phyloP scores from a whole-genome alignment of 2,329 filamentous ascomycete species.

The Aspergillus arachidicola region DNA sequence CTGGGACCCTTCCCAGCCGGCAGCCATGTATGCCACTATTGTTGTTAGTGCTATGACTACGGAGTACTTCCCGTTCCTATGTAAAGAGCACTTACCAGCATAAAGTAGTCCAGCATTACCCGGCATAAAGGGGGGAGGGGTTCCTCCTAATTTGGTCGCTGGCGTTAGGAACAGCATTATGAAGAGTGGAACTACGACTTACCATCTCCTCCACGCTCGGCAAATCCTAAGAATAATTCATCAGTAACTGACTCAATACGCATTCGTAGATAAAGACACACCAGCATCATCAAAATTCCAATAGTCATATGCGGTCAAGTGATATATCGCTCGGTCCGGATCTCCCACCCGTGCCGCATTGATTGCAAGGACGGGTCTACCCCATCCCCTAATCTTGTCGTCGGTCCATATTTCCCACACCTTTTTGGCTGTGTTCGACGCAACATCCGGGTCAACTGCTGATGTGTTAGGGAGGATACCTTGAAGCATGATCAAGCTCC shows the following conservation, averaged over 20 bases:
- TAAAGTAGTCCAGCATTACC: conserved; percentile 19
- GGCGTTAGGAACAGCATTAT: not conserved
- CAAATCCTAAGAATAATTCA: conserved; percentile 11
- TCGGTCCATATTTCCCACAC: conserved; percentile 16
- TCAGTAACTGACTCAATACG: not conserved
- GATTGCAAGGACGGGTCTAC: conserved; percentile 18
- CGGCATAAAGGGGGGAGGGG: conserved; percentile 20
- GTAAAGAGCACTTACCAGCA: conserved; percentile 9
- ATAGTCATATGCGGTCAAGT: conserved; percentile 17
- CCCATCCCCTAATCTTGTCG: conserved; percentile 19
- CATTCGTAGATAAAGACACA: not conserved
- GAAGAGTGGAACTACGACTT: not conserved
- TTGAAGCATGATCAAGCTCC: conserved; percentile 20
- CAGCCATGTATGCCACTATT: conserved; percentile 19
- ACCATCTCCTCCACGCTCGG: conserved; percentile 18
- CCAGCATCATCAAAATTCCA: conserved; percentile 22
- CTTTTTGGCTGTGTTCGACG: conserved; percentile 14
- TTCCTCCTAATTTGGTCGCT: conserved; percentile 4
- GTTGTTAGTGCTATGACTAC: not conserved
- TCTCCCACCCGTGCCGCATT: conserved; percentile 17
- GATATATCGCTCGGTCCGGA: conserved; percentile 11
- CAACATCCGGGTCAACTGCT: conserved; percentile 7
- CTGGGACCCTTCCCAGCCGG: conserved; percentile 16
- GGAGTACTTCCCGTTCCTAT: not conserved
- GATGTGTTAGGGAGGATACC: conserved; percentile 16